These are phyloP conservation scores for Cajanus cajan DNA, from an alignment of 306 rosid genomes.

Conservation along the genomic window DNA sequence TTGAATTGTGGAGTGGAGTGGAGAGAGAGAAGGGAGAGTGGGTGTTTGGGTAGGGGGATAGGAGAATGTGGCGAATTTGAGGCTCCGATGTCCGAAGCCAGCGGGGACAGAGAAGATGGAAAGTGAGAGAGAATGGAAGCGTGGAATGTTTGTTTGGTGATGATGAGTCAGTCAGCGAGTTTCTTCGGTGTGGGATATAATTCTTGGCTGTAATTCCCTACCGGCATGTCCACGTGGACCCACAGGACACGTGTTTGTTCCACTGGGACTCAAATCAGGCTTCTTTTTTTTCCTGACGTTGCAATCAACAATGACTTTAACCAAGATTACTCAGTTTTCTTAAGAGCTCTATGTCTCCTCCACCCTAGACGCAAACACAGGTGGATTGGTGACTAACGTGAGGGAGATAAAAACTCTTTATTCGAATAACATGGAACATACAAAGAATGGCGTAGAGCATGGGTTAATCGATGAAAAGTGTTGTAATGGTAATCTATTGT, in stretches of 20 bases:
- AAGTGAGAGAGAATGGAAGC: not conserved
- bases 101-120: slow-evolving; percentile 26
- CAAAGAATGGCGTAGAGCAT: no score
- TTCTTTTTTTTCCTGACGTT: not conserved
- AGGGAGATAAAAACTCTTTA: no score
- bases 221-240: not conserved
- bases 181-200: not conserved
- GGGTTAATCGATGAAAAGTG: no score
- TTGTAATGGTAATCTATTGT: no score
- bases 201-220: not conserved
- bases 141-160: not conserved
- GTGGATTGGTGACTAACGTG: no score
- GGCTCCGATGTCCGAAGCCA: slow-evolving; percentile 16
- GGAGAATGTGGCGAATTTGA: slow-evolving; percentile 26
- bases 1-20: not conserved
- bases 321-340: no score
- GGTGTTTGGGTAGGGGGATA: slow-evolving; percentile 33
- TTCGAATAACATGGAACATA: no score
- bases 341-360: no score
- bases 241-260: not conserved
- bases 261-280: no score
- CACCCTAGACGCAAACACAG: no score
- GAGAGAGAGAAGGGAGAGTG: not conserved
- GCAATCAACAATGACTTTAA: not conserved
- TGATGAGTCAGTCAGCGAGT: not conserved